Conservation (phyloP, 768 basidiomycete species). For the Lactarius hengduanensis region DNA sequence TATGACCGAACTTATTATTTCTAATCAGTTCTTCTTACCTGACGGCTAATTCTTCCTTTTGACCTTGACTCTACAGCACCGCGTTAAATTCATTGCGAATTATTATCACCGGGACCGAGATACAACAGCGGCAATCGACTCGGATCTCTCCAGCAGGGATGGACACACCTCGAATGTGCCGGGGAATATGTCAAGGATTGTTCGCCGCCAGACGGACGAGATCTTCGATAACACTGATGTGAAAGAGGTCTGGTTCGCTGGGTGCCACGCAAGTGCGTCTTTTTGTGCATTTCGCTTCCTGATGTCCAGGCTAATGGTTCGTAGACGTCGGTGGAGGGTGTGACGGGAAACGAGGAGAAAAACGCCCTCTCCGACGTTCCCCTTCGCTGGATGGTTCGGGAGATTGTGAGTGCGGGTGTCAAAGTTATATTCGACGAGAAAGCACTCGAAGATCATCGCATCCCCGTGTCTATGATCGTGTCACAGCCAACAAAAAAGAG, state of each 20-base stretch:
- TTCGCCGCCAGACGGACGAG: background rate
- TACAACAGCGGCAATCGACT: background rate
- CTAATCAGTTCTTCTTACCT: background rate
- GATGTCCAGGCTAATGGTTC: background rate
- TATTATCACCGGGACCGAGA: slow-evolving; percentile 49
- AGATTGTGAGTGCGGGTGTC: slow-evolving; percentile 10
- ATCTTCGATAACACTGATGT: slow-evolving; percentile 8
- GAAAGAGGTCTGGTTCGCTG: slow-evolving; percentile 23
- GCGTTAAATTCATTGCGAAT: slow-evolving; percentile 64
- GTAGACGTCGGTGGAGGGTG: slow-evolving; percentile 26
- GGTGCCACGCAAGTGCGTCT: slow-evolving; percentile 10
- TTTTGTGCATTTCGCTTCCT: background rate
- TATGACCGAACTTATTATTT: too few species aligned
- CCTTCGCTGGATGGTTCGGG: slow-evolving; percentile 26
- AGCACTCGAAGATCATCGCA: background rate
- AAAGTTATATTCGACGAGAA: slow-evolving; percentile 3
- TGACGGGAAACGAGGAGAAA: background rate
- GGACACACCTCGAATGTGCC: background rate
- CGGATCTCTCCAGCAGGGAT: background rate
- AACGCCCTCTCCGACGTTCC: slow-evolving; percentile 19
- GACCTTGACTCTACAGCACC: slow-evolving; percentile 42
- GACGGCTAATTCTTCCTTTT: background rate
- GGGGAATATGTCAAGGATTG: background rate
- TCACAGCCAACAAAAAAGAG: background rate
- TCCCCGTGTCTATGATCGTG: background rate